A percentile compares a stretch with the other conserved stretches of the same genome.
phyloP scores from a whole-genome alignment of 176 grass and related monocot species.

The Poa pratensis region DNA sequence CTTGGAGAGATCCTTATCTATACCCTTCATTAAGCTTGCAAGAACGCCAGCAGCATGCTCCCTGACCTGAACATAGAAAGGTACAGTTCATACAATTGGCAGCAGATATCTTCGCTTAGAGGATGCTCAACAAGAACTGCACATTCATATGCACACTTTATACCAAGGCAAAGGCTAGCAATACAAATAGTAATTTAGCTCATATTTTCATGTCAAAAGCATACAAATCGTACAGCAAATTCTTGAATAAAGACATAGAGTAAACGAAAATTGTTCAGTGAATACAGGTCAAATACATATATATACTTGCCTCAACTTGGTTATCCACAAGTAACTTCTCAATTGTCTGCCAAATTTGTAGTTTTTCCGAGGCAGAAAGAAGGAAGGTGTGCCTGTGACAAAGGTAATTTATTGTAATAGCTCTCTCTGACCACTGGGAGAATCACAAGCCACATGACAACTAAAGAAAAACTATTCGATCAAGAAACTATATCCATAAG shows the following conservation, averaged over 20 bases:
- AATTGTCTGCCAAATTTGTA: slow-evolving; percentile 83
- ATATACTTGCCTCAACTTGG: slow-evolving; percentile 95
- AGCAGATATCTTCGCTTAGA: slow-evolving; percentile 10
- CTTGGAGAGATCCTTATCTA: slow-evolving; percentile 73
- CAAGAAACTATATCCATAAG: slow-evolving; percentile 12
- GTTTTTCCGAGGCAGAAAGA: slow-evolving; percentile 74
- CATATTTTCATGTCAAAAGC: slow-evolving; percentile 7
- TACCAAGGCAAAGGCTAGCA: slow-evolving; percentile 6
- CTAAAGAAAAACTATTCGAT: background rate
- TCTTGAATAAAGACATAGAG: background rate
- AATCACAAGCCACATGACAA: slow-evolving; percentile 3
- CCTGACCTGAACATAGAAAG: slow-evolving; percentile 68
- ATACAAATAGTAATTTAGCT: background rate
- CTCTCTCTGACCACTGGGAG: background rate
- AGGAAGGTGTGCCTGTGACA: slow-evolving; percentile 85
- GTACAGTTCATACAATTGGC: slow-evolving; percentile 22
- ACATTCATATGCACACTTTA: slow-evolving; percentile 16
- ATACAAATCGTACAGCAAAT: background rate
- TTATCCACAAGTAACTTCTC: slow-evolving; percentile 92
- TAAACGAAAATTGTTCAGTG: background rate
- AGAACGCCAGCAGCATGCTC: slow-evolving; percentile 95
- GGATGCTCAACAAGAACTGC: background rate
- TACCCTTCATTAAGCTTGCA: slow-evolving; percentile 93
- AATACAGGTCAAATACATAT: slow-evolving; percentile 37
- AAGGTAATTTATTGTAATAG: slow-evolving; percentile 29